Evolutionary conservation across 768 basidiomycete genomes (phyloP).

Genomic region (Hemileccinum rubropunctum): DNA sequence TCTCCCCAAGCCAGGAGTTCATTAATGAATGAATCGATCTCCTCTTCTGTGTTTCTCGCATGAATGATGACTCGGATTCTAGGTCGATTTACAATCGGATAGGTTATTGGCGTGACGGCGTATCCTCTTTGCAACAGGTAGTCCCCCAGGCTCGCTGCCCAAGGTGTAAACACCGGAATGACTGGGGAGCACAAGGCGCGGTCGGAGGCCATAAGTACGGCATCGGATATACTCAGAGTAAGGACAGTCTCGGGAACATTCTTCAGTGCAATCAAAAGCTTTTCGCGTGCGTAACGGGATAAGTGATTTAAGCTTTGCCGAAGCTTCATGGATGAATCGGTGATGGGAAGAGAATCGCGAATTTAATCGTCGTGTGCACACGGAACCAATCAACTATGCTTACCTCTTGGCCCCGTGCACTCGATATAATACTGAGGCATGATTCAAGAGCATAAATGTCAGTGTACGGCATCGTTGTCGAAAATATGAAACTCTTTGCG

Average conservation of each 20-base stretch:
- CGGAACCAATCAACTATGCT: not conserved
- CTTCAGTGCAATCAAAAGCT: not conserved
- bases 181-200: slow-evolving; percentile 13
- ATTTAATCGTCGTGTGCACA: not conserved
- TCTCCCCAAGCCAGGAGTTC: slow-evolving; percentile 12
- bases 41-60: slow-evolving; percentile 16
- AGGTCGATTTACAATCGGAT: slow-evolving; percentile 14
- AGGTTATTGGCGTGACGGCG: slow-evolving; percentile 7
- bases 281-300: slow-evolving; percentile 13
- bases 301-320: slow-evolving; percentile 7
- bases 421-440: slow-evolving; percentile 34
- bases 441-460: slow-evolving; percentile 34
- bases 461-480: slow-evolving; percentile 21
- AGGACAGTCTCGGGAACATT: slow-evolving; percentile 8
- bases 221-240: not conserved
- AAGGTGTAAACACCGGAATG: slow-evolving; percentile 18
- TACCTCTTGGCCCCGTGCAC: slow-evolving; percentile 20
- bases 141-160: slow-evolving; percentile 6
- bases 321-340: slow-evolving; percentile 10
- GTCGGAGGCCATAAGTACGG: not conserved
- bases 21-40: slow-evolving; percentile 11
- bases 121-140: slow-evolving; percentile 16
- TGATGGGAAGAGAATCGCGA: not conserved
- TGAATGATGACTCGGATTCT: slow-evolving; percentile 19
- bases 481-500: slow-evolving; percentile 17